Evolutionary conservation across 352 stramenopile species (phyloP).

Genomic region (Lagenidium giganteum): DNA sequence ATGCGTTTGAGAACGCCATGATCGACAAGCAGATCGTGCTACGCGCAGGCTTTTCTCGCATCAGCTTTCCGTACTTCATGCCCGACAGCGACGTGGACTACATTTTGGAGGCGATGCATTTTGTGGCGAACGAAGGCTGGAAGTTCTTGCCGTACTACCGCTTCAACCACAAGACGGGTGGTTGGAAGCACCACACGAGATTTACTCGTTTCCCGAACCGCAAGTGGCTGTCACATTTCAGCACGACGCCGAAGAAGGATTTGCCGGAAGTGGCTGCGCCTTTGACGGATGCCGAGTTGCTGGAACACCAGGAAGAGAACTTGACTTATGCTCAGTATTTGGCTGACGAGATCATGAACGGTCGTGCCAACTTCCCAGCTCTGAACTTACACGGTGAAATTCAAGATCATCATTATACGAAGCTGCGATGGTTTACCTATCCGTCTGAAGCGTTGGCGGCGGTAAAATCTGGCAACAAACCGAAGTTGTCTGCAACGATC

Average conservation of each 20-base stretch:
- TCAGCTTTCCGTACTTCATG: constrained; percentile 86
- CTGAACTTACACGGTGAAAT: constrained; percentile 30
- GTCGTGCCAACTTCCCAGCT: constrained; percentile 19
- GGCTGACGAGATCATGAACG: constrained; percentile 12
- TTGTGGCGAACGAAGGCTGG: constrained; percentile 85
- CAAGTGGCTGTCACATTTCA: constrained; percentile 8
- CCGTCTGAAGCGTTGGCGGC: constrained; percentile 80
- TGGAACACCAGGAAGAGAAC: constrained; percentile 33
- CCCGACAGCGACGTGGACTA: constrained; percentile 78
- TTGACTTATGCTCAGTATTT: constrained; percentile 28
- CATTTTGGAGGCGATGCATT: constrained; percentile 84
- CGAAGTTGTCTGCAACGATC: constrained; percentile 27
- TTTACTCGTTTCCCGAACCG: constrained; percentile 6
- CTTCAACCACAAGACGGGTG: constrained; percentile 90
- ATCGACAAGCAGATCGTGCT: constrained; percentile 88
- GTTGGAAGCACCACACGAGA: constrained; percentile 63
- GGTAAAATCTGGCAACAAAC: constrained; percentile 83
- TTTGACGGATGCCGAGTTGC: not conserved
- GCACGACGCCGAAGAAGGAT: not conserved
- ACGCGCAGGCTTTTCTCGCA: constrained; percentile 88
- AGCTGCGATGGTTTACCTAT: constrained; percentile 73
- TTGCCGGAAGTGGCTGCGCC: too few species aligned
- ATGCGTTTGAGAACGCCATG: constrained; percentile 73
- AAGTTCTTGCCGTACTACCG: constrained; percentile 87
- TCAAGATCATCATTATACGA: constrained; percentile 37